Evolutionary conservation across 805 yeast species (phyloP), one percentile per base, ranked within the genome.

Genomic region (Kazachstania psychrophila): DNA sequence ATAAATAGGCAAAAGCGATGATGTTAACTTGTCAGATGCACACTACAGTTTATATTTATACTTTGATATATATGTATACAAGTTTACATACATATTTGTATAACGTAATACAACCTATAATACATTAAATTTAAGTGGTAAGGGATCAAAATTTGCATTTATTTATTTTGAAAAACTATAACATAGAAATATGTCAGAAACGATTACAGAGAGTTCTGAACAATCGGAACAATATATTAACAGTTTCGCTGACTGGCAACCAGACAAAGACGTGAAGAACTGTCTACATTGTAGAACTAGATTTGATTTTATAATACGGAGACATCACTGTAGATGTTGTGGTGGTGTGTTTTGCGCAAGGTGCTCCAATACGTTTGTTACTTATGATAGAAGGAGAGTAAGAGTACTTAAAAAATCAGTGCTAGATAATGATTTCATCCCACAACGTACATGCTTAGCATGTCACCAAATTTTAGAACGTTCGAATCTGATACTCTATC

Each of bases 321-420:
- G 76, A 38, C 86, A 79, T 54, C 86, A 79, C 55, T 79, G 86
- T 51, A 64, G 86, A 29, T 68, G 68, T 42, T 79, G 86, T 57
- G 86, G 86, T 2, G 61, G 72, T n/a, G 70, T 78, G 3, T 77
- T 71, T 25, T 79, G 87, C 54, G 71, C 48, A 7, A 29, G 39
- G n/a, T 60, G 64, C 30, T 38, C 52, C 18, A 45, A 42, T 14
- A 40, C 44, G 20, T 58, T 56, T 44, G 47, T 48, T 2, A 45
- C 47, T 18, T 60, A 58, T 36, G 52, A 58, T 34, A 45, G 28
- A 25, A 37, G 35, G 6, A 52, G 45, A 37, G 54, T 60, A 7
- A 47, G 45, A 34, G 49, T 52, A 4, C 49, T 60, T 4, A 44
- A 44, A 16, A 44, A 52, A 30, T 36, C 47, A 28, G 4, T 13